Evolutionary conservation across 352 stramenopile genomes (phyloP).

Genomic region (Lagenidium giganteum): DNA sequence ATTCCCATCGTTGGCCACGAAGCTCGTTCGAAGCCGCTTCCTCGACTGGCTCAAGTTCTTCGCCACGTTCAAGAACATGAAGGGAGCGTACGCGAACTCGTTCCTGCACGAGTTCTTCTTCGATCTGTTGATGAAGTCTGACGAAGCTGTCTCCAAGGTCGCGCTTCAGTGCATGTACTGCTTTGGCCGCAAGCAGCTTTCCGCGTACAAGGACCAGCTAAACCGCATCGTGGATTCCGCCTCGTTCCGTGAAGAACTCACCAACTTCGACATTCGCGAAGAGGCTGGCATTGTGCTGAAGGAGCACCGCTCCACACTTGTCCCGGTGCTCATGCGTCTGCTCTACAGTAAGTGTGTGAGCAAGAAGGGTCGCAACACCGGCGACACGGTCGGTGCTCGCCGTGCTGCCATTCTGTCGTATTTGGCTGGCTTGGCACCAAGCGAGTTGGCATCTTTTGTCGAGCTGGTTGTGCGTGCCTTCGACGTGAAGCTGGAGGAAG

Average conservation of each 20-base stretch:
- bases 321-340: slow-evolving; percentile 85
- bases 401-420: slow-evolving; percentile 89
- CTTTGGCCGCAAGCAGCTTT: slow-evolving; percentile 78
- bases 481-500: slow-evolving; percentile 37
- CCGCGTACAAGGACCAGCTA: slow-evolving; percentile 84
- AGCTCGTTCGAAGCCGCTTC: slow-evolving; percentile 74
- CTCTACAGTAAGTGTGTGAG: slow-evolving; percentile 90
- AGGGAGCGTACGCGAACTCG: slow-evolving; percentile 71
- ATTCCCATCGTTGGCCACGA: slow-evolving; percentile 53
- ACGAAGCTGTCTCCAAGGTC: slow-evolving; percentile 82
- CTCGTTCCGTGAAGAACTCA: slow-evolving; percentile 88
- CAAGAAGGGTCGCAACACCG: slow-evolving; percentile 77
- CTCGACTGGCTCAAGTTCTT: slow-evolving; percentile 83
- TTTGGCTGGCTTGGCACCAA: slow-evolving; percentile 64
- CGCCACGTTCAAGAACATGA: slow-evolving; percentile 81
- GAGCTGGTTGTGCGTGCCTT: slow-evolving; percentile 88
- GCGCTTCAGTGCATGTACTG: slow-evolving; percentile 83
- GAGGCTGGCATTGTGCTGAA: slow-evolving; percentile 62
- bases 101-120: slow-evolving; percentile 84
- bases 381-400: slow-evolving; percentile 80
- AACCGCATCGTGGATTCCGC: slow-evolving; percentile 73
- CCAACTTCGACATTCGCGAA: slow-evolving; percentile 81
- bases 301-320: slow-evolving; percentile 71
- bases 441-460: slow-evolving; percentile 84
- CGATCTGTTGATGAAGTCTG: slow-evolving; percentile 87